These are phyloP conservation scores for Fusarium albidum DNA, from an alignment of 2,329 filamentous ascomycete species.

Conservation along the genomic window DNA sequence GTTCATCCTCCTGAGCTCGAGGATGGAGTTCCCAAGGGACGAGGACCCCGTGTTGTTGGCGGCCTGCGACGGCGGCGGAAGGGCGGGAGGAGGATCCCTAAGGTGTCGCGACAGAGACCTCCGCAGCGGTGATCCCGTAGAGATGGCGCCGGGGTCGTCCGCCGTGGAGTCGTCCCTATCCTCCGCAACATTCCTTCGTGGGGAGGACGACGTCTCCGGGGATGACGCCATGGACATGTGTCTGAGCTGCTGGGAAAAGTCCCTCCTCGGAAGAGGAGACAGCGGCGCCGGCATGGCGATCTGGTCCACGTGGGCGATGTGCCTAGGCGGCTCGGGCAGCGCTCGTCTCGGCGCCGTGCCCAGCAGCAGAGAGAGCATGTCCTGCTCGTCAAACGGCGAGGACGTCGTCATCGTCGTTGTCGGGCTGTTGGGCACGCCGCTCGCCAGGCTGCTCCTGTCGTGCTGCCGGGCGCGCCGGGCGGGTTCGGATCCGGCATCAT, in stretches of 20 bases:
- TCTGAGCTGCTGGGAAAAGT: constrained; percentile 30
- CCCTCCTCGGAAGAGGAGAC: constrained; percentile 37
- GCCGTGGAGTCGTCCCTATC: constrained; percentile 15
- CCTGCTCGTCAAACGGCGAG: constrained; percentile 45
- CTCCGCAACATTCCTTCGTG: too few relatives aligned
- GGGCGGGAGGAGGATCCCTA: constrained; percentile 18
- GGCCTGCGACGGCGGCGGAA: constrained; percentile 7
- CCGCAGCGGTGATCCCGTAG: constrained; percentile 36
- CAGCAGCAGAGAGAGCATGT: constrained; percentile 45
- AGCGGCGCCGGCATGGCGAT: constrained; percentile 39
- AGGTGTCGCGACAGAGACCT: constrained; percentile 25
- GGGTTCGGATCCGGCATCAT: constrained; percentile 12
- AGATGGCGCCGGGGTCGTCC: constrained; percentile 26
- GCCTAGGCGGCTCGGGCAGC: constrained; percentile 43
- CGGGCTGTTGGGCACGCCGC: constrained; percentile 18
- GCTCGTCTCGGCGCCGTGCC: constrained; percentile 33
- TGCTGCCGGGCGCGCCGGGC: constrained; percentile 14
- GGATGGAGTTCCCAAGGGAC: constrained; percentile 53
- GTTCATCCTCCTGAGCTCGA: constrained; percentile 66
- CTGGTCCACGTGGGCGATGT: constrained; percentile 40
- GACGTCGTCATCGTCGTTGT: constrained; percentile 35
- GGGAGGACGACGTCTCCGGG: too few relatives aligned
- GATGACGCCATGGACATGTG: constrained; percentile 35
- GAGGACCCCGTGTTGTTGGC: constrained; percentile 37
- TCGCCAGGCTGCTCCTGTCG: constrained; percentile 23